Conservation (phyloP, 495 filamentous ascomycete genomes). For the Apodospora peruviana region DNA sequence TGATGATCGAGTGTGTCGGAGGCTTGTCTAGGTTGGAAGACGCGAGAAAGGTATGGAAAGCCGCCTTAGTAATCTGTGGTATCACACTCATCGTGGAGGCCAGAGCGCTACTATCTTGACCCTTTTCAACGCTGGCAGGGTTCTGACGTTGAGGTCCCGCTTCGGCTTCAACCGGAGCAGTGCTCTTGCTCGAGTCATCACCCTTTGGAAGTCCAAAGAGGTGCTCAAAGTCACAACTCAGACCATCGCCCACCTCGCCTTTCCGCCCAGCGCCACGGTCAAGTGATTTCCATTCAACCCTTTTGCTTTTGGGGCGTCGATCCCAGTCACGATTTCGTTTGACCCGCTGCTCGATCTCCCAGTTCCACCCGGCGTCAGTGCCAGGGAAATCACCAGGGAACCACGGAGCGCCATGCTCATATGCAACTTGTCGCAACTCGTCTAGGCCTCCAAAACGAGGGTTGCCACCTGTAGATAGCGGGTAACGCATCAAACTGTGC, state of each 20-base stretch:
- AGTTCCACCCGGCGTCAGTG: constrained; percentile 70
- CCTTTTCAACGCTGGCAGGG: constrained; percentile 10
- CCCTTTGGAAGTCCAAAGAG: constrained; percentile 35
- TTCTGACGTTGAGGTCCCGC: constrained; percentile 18
- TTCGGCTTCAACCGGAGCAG: constrained; percentile 1
- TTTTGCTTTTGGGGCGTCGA: constrained; percentile 73
- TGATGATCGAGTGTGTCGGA: constrained; percentile 23
- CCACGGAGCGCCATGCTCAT: constrained; percentile 73
- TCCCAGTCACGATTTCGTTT: constrained; percentile 66
- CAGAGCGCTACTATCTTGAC: background rate
- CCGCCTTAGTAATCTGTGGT: constrained; percentile 23
- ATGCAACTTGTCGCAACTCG: constrained; percentile 73
- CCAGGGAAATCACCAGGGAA: constrained; percentile 89
- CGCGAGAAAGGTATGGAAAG: constrained; percentile 19
- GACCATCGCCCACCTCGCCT: constrained; percentile 79
- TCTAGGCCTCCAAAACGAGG: constrained; percentile 77
- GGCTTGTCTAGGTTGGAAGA: constrained; percentile 8
- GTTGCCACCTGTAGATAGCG: constrained; percentile 71
- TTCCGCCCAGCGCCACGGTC: constrained; percentile 66
- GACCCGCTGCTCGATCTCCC: constrained; percentile 62
- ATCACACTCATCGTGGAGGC: constrained; percentile 10
- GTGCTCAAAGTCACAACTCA: constrained; percentile 82
- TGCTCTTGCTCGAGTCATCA: constrained; percentile 13
- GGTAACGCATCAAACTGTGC: constrained; percentile 82
- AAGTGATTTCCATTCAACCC: constrained; percentile 70